These are phyloP conservation scores for Saturnispora sekii DNA, from an alignment of 805 yeast species.

Conservation along the genomic window DNA sequence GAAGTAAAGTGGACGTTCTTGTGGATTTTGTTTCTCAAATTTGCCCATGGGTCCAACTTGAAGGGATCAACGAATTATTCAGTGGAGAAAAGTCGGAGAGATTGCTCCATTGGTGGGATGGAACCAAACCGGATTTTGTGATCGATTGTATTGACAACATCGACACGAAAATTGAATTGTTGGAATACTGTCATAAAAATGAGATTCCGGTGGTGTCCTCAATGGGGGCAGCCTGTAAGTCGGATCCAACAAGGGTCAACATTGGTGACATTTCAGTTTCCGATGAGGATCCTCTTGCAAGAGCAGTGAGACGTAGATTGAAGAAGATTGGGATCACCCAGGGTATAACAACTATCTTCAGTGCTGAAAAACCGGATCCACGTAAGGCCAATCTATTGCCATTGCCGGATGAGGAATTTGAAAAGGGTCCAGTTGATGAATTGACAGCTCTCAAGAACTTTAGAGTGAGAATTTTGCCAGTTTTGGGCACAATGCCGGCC, in stretches of 20 bases:
- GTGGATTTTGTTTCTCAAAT: slow-evolving; percentile 55
- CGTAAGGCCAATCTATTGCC: slow-evolving; percentile 84
- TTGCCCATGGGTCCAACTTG: slow-evolving; percentile 92
- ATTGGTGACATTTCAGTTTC: slow-evolving; percentile 83
- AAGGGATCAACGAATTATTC: slow-evolving; percentile 73
- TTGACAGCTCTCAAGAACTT: slow-evolving; percentile 80
- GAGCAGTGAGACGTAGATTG: slow-evolving; percentile 76
- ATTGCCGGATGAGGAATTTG: slow-evolving; percentile 69
- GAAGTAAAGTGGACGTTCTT: slow-evolving; percentile 77
- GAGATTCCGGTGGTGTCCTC: slow-evolving; percentile 69
- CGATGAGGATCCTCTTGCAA: slow-evolving; percentile 88
- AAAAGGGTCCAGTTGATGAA: slow-evolving; percentile 77
- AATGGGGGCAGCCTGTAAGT: slow-evolving; percentile 96
- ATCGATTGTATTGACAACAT: slow-evolving; percentile 96
- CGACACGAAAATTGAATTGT: slow-evolving; percentile 89
- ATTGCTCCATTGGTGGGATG: slow-evolving; percentile 33
- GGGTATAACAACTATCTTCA: slow-evolving; percentile 80
- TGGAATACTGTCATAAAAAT: slow-evolving; percentile 58
- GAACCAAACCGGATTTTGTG: slow-evolving; percentile 58
- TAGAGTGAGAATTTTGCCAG: slow-evolving; percentile 91
- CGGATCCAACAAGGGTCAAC: slow-evolving; percentile 88
- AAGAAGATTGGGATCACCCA: slow-evolving; percentile 66
- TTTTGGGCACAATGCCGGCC: slow-evolving; percentile 94
- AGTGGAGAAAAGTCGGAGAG: slow-evolving; percentile 53
- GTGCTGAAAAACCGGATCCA: slow-evolving; percentile 96